These are phyloP conservation scores for Aphanocladium album DNA, from an alignment of 2,329 filamentous ascomycete species.

Conservation along the genomic window DNA sequence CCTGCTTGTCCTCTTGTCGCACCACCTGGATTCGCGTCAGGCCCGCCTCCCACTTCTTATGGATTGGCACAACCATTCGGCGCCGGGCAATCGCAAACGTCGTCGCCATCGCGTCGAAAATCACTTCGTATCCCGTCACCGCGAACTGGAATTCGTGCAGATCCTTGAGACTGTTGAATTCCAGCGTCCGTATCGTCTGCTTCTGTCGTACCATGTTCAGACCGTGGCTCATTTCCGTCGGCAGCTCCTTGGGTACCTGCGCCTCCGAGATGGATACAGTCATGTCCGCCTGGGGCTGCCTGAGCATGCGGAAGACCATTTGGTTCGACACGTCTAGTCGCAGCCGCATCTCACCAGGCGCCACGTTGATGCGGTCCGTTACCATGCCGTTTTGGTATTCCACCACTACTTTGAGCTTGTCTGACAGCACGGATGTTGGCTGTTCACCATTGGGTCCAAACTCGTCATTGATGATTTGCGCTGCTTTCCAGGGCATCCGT, in stretches of 20 bases:
- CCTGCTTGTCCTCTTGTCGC: slow-evolving; percentile 60
- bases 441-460: slow-evolving; percentile 54
- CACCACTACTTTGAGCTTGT: slow-evolving; percentile 68
- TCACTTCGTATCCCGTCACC: slow-evolving; percentile 72
- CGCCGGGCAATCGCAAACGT: slow-evolving; percentile 78
- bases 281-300: slow-evolving; percentile 71
- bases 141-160: slow-evolving; percentile 75
- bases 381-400: slow-evolving; percentile 72
- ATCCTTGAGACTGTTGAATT: slow-evolving; percentile 60
- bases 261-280: slow-evolving; percentile 70
- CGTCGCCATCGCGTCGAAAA: slow-evolving; percentile 66
- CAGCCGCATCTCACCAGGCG: slow-evolving; percentile 66
- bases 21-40: slow-evolving; percentile 76
- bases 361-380: slow-evolving; percentile 79
- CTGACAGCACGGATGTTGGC: slow-evolving; percentile 67
- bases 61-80: slow-evolving; percentile 85
- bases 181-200: slow-evolving; percentile 66
- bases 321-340: slow-evolving; percentile 58
- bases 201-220: slow-evolving; percentile 52
- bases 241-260: slow-evolving; percentile 55
- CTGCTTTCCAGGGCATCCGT: slow-evolving; percentile 58
- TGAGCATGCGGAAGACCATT: slow-evolving; percentile 60
- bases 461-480: slow-evolving; percentile 68
- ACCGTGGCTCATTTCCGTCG: slow-evolving; percentile 58
- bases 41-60: slow-evolving; percentile 91